Base-by-base conservation (phyloP, 257 asterid species). In the Mitragyna speciosa region DNA sequence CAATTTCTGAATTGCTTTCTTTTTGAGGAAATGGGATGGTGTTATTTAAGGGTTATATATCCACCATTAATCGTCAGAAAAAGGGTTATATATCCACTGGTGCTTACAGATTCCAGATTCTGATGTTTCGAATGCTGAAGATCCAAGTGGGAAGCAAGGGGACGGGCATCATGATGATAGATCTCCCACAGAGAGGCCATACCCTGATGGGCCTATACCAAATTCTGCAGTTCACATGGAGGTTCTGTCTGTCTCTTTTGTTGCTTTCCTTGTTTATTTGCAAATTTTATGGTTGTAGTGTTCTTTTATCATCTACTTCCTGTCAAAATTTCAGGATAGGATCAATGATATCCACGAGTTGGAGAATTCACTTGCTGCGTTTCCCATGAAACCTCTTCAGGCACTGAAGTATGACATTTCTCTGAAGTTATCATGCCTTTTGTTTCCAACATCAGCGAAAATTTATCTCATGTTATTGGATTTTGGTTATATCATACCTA, bases 361-460 rank as follows among this genome's bases (percentile, higher is more conserved):
- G 91, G 97, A 90, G 85, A 75, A 82, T 76, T 88, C 99, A 17
- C 90, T 95, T 81, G 92, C 94, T 89, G 91, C 92, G 76, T 95
- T 95, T 90, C 98, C 98, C 49, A 85, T 89, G 68, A 92, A 93
- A 89, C 97, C 98, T 82, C 93, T 95, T 73, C 94, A 89, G 87
- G 99, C 98, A 80, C 97, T 95, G 87, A 92, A 92, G 99, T 95
- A 91, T 69, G 58, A n/a, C 14, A 20, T 69, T 71, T 70, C 41
- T 58, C 33, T n/a, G n/a, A 68, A 49, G 69, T 36, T 67, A 15
- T n/a, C 20, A 12, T 47, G 68, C 59, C 47, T 36, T 68, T 26
- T 26, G 68, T 20, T 26, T 43, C 51, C 56, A 66, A 36, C 45
- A 65, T 63, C 41, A 56, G 77, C 71, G n/a, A 41, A 5, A 73